phyloP scores from a whole-genome alignment of 2,329 filamentous ascomycete genomes.

The Colletotrichum sp. region DNA sequence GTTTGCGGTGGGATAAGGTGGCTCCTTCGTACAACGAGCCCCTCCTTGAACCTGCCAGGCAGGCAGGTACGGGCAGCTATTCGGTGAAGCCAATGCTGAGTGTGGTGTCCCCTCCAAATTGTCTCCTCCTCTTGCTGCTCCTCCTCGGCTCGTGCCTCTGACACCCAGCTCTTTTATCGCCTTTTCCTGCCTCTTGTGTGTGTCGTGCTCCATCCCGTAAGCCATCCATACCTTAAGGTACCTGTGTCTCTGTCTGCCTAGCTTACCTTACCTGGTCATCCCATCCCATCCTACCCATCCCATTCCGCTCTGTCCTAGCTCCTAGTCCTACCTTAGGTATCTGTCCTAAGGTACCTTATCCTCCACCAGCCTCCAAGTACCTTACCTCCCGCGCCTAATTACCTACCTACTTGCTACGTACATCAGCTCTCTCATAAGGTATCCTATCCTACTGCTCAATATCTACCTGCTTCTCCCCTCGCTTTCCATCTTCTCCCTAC shows the following conservation, averaged over 20 bases:
- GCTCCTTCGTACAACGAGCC: not conserved
- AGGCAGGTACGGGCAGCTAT: not conserved
- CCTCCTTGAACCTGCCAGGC: not conserved
- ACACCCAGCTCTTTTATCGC: not conserved
- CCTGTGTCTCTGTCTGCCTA: not conserved
- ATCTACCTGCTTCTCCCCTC: not conserved
- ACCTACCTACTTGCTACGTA: not conserved
- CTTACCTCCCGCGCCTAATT: not conserved
- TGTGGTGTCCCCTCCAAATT: not conserved
- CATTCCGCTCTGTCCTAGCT: not conserved
- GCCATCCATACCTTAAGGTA: not conserved
- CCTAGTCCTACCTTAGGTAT: not conserved
- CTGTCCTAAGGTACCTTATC: not conserved
- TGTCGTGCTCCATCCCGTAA: not conserved
- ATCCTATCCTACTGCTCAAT: not conserved
- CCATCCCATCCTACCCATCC: not conserved
- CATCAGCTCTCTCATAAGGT: not conserved
- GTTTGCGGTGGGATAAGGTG: not conserved
- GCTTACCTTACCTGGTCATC: not conserved
- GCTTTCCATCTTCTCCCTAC: not conserved
- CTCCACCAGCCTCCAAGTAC: not conserved
- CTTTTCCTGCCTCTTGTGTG: conserved; percentile 1
- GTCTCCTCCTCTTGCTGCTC: not conserved
- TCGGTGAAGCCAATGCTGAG: not conserved
- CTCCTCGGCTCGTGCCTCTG: conserved; percentile 10